Conservation (phyloP, 148 eudicot species). For the Amaranthus cruentus region DNA sequence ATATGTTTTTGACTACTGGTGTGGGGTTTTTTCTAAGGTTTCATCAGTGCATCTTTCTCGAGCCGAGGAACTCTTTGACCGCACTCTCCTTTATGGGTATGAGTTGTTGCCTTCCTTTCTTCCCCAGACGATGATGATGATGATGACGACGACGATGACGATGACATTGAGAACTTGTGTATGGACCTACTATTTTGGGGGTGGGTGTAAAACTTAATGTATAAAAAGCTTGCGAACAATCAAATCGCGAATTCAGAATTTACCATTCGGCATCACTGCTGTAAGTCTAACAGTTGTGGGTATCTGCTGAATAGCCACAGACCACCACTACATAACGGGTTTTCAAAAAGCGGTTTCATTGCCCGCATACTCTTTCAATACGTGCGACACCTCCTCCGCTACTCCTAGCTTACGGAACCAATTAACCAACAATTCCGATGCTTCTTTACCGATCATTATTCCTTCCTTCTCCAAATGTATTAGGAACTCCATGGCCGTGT, state of each 20-base stretch:
- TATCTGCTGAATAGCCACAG: neutral
- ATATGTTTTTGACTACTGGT: no score
- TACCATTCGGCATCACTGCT: neutral
- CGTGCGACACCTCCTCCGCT: slow-evolving; percentile 68
- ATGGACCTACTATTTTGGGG: no score
- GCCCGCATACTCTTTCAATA: slow-evolving; percentile 52
- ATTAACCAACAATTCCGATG: slow-evolving; percentile 51
- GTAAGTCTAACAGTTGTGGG: neutral
- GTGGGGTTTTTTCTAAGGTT: no score
- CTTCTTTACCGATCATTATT: slow-evolving; percentile 59
- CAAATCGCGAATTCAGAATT: neutral
- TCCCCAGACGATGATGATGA: no score
- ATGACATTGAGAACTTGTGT: no score
- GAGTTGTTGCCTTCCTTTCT: no score
- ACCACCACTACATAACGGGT: neutral
- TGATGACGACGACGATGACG: no score
- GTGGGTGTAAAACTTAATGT: no score
- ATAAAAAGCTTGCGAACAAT: no score
- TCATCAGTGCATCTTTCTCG: no score
- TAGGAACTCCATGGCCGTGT: slow-evolving; percentile 60
- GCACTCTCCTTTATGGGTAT: no score
- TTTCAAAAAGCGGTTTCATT: slow-evolving; percentile 18
- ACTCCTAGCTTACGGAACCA: slow-evolving; percentile 83
- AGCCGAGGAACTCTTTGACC: no score
- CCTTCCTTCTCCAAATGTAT: slow-evolving; percentile 63